A percentile compares a stretch with the other conserved stretches of the same genome.
Evolutionary conservation across 2,329 filamentous ascomycete genomes (phyloP).

Genomic region (Aureobasidium vineae): DNA sequence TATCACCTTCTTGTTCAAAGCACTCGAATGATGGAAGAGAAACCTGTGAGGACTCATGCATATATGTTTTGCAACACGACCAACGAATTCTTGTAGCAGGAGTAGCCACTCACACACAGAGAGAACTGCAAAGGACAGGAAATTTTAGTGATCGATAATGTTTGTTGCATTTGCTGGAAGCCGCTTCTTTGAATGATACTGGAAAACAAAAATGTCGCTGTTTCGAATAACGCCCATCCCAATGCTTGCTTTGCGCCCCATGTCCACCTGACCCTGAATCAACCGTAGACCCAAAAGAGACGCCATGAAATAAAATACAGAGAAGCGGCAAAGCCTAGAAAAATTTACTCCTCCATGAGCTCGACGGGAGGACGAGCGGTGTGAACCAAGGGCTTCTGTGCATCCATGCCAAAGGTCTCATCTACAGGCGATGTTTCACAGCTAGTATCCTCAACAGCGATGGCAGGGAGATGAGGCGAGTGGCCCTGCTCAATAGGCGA

Average conservation of each 20-base stretch:
- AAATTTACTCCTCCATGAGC: constrained; percentile 47
- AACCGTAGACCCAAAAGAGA: background rate
- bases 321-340: background rate
- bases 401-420: constrained; percentile 45
- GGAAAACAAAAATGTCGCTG: background rate
- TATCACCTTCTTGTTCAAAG: background rate
- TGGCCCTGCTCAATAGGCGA: constrained; percentile 62
- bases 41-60: background rate
- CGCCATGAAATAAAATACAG: background rate
- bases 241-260: constrained; percentile 12
- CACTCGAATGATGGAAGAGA: background rate
- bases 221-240: constrained; percentile 1
- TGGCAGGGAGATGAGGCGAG: constrained; percentile 59
- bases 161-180: background rate
- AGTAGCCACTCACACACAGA: background rate
- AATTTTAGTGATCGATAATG: background rate
- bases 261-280: background rate
- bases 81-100: background rate
- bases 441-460: constrained; percentile 62
- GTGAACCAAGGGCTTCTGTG: constrained; percentile 49
- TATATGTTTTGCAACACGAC: background rate
- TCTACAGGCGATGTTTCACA: constrained; percentile 48
- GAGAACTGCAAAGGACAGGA: background rate
- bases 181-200: background rate
- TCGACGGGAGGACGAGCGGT: constrained; percentile 58